These are phyloP conservation scores for Tricholoma furcatifolium DNA, from an alignment of 768 basidiomycete genomes.

Conservation along the genomic window DNA sequence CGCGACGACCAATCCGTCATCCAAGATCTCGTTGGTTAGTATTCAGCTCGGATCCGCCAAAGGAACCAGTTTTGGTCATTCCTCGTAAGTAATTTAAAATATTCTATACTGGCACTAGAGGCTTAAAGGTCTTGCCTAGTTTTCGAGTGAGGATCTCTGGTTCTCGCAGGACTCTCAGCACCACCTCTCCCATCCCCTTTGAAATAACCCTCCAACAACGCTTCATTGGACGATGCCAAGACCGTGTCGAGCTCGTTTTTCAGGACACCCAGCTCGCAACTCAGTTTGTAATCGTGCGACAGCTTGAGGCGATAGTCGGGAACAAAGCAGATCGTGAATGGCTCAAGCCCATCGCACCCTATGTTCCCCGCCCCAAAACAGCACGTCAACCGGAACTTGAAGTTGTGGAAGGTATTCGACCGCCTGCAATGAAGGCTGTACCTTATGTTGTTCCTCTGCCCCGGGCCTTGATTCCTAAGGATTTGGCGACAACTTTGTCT, in stretches of 20 bases:
- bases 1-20: conserved; percentile 24
- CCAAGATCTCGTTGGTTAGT: conserved; percentile 9
- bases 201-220: conserved; percentile 31
- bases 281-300: conserved; percentile 48
- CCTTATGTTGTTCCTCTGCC: conserved; percentile 42
- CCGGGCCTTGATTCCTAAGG: conserved; percentile 35
- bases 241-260: conserved; percentile 53
- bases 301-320: conserved; percentile 44
- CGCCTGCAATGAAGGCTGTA: conserved; percentile 39
- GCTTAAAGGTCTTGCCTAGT: too few species aligned
- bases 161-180: conserved; percentile 14
- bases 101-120: too few species aligned
- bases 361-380: conserved; percentile 32
- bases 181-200: conserved; percentile 25
- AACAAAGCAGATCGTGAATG: conserved; percentile 42
- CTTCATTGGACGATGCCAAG: conserved; percentile 48
- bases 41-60: conserved; percentile 15
- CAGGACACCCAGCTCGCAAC: conserved; percentile 41
- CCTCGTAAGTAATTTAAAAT: too few species aligned
- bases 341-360: conserved; percentile 45
- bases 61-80: too few species aligned
- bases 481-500: conserved; percentile 29
- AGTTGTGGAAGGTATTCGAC: conserved; percentile 41
- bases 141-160: too few species aligned
- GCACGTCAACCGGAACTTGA: conserved; percentile 29